phyloP scores from a whole-genome alignment of 768 basidiomycete genomes.

The Xerocomellus chrysenteron region DNA sequence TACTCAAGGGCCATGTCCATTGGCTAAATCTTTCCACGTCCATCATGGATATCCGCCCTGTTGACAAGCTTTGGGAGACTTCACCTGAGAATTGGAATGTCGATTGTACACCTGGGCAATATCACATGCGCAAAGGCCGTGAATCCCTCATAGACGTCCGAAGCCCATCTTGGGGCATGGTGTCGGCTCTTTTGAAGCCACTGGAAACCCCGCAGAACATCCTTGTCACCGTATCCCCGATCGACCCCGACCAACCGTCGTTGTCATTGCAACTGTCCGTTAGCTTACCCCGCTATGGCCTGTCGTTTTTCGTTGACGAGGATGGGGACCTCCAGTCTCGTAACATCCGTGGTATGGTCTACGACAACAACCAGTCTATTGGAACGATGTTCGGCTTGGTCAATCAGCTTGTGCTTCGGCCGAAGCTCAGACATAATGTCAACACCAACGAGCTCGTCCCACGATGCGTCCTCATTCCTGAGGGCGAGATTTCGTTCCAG shows the following conservation, averaged over 20 bases:
- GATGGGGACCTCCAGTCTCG: conserved; percentile 12
- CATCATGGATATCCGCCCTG: conserved; percentile 24
- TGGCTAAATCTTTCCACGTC: conserved; percentile 26
- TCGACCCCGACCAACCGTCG: neutral
- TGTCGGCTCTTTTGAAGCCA: too few relatives aligned
- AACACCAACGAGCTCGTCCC: neutral
- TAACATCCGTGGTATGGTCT: conserved; percentile 39
- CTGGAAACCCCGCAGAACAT: conserved; percentile 4
- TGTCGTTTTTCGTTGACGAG: too few relatives aligned
- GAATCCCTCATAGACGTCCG: too few relatives aligned
- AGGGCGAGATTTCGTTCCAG: conserved; percentile 21
- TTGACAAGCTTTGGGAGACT: too few relatives aligned
- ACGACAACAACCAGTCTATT: conserved; percentile 38
- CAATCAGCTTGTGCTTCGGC: conserved; percentile 40
- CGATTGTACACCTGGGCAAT: too few relatives aligned
- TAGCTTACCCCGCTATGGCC: conserved; percentile 27
- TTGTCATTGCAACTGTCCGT: conserved; percentile 20
- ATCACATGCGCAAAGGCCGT: too few relatives aligned
- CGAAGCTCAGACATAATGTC: conserved; percentile 1
- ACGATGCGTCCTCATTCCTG: conserved; percentile 37
- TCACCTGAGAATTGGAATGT: too few relatives aligned
- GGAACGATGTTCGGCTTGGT: conserved; percentile 45
- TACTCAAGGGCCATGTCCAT: conserved; percentile 22
- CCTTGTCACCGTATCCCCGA: conserved; percentile 9
- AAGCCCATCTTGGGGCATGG: too few relatives aligned